Evolutionary conservation across 495 filamentous ascomycete species (phyloP).

Genomic region (Staphylotrichum longicolle): DNA sequence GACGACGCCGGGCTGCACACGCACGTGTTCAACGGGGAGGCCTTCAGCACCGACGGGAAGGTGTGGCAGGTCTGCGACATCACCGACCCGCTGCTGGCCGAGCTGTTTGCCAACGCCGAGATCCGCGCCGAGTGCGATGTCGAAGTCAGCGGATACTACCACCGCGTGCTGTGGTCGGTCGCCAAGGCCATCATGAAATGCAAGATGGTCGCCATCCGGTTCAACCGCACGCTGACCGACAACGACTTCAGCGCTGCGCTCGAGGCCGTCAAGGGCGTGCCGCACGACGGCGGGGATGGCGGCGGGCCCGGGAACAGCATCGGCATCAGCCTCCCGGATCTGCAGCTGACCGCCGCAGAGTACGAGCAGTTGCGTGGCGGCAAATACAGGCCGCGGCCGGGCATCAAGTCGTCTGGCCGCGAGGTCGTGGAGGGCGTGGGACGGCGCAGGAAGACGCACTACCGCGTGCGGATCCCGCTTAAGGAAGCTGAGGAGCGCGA

Average conservation of each 20-base stretch:
- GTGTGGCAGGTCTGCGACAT: constrained; percentile 95
- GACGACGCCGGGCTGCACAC: constrained; percentile 43
- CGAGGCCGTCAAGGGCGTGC: constrained; percentile 34
- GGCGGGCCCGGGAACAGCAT: constrained; percentile 41
- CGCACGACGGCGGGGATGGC: constrained; percentile 35
- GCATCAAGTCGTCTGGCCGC: constrained; percentile 25
- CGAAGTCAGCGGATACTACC: constrained; percentile 75
- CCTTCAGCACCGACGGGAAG: constrained; percentile 67
- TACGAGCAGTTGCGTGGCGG: constrained; percentile 32
- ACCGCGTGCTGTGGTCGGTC: constrained; percentile 73
- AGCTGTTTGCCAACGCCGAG: constrained; percentile 50
- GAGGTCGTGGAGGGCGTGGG: constrained; percentile 11
- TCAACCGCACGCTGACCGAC: constrained; percentile 48
- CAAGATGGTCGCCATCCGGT: constrained; percentile 62
- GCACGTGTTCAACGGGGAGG: constrained; percentile 79
- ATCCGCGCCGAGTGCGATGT: constrained; percentile 53
- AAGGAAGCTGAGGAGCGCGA: constrained; percentile 34
- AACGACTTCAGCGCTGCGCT: constrained; percentile 49
- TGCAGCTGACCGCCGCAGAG: constrained; percentile 50
- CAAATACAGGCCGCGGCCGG: constrained; percentile 31
- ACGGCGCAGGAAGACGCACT: constrained; percentile 28
- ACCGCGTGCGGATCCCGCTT: constrained; percentile 43
- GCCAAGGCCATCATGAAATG: constrained; percentile 79
- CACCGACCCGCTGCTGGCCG: constrained; percentile 65
- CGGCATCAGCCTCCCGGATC: constrained; percentile 51